Evolutionary conservation across 2,329 filamentous ascomycete species (phyloP).

Genomic region (Clonostachys rhizophaga): DNA sequence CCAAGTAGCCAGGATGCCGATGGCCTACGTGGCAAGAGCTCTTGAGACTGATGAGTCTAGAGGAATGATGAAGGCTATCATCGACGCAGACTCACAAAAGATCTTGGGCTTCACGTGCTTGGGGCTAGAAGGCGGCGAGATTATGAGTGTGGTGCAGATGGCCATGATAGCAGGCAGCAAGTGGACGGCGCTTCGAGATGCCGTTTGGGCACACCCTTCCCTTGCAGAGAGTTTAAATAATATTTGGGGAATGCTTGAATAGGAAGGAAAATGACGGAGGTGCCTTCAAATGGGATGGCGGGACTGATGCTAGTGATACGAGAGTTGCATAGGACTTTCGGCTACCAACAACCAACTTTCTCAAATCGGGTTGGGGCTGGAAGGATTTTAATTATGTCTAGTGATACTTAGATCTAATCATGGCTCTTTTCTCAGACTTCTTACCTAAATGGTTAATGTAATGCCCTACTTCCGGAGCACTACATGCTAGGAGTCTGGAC

Average conservation of each 20-base stretch:
- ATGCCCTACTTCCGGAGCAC: too few relatives aligned
- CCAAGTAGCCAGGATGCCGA: conserved; percentile 43
- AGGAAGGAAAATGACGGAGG: conserved; percentile 3
- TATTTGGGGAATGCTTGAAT: conserved; percentile 35
- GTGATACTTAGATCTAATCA: too few relatives aligned
- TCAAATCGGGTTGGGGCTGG: too few relatives aligned
- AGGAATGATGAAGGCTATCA: conserved; percentile 46
- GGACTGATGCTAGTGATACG: too few relatives aligned
- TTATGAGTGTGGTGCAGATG: conserved; percentile 47
- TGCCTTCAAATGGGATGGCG: too few relatives aligned
- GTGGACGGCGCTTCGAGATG: conserved; percentile 37
- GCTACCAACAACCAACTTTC: too few relatives aligned
- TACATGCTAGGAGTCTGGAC: too few relatives aligned
- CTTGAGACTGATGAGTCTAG: conserved; percentile 45
- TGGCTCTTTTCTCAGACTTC: too few relatives aligned
- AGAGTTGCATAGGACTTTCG: too few relatives aligned
- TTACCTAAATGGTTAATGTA: too few relatives aligned
- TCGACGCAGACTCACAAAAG: conserved; percentile 38
- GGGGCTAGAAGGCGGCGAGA: conserved; percentile 44
- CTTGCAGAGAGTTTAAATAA: conserved; percentile 47
- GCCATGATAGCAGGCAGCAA: conserved; percentile 43
- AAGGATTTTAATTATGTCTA: too few relatives aligned
- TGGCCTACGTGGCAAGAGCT: conserved; percentile 43
- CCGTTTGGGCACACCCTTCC: conserved; percentile 44
- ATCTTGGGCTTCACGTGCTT: conserved; percentile 49